Base-by-base conservation (phyloP, 2,329 filamentous ascomycete species). In the Akanthomyces uredinophilus region DNA sequence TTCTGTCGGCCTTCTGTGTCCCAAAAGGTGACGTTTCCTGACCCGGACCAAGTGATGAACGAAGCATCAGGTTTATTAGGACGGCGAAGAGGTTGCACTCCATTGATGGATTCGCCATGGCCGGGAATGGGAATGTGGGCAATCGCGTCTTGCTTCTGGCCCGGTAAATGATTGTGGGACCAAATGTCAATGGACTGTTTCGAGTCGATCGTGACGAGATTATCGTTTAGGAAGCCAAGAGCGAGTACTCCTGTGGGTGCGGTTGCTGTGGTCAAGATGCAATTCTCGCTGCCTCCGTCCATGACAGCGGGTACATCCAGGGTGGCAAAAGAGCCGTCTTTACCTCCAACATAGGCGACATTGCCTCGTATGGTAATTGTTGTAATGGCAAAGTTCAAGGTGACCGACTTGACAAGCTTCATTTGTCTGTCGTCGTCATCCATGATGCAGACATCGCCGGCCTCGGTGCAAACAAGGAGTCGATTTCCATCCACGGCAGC, bases 1-100 rank as follows among this genome's bases (percentile, higher is more conserved):
- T 84, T 87, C 65, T 88, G 84, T 58, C 80, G 82, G 24, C 94
- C 95, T 54, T 91, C 82, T 16, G 86, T 73, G 67, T 87, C 84
- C 95, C 95, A 99, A 67, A 96, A 89, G 27, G 91, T 84, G 56
- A 98, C 83, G 18, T 84, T 86, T 5, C 95, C 95, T 57, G 87
- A 87, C 24, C 84, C 85, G 2, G 94, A 93, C 91, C 93, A 99
- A 0, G 93, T 97, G 66, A 93, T 87, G 70, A 98, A 97, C 10
- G 87, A 83, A 1, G 91, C 87, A 24, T 83, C 80, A 27, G 85
- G 75, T 5, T 78, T 72, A 63, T 90, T 90, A 0, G 85, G 81
- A 24, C 78, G 78, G 3, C 81, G 73, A 5, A 97, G 76, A 0
- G 86, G 74, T 58, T 87, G 83, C 1, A 97, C 87, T 16, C 95